Base-by-base conservation (phyloP, 768 basidiomycete species). In the Astraeus odoratus region DNA sequence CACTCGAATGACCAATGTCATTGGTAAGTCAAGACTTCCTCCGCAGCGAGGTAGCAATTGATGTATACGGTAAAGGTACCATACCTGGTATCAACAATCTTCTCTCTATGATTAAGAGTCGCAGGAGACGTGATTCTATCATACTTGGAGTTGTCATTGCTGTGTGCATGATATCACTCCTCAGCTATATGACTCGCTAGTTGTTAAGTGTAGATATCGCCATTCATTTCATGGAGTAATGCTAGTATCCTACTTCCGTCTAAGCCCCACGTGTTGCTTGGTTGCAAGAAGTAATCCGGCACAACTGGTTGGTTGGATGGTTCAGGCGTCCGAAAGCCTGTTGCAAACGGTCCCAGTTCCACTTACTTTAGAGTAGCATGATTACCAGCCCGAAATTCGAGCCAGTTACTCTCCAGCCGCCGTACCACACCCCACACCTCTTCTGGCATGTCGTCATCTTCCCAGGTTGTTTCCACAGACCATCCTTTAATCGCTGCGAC, bases 81-180 rank as follows among this genome's bases (percentile, higher is more conserved):
- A 84, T 98, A 64, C 96, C 96, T n/a, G 94, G 95, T 2, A 83
- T 99, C 53, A 93, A 91, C 66, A 88, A 84, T 48, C 65, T 98
- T 34, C 70, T 98, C 27, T 75, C 76, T 1, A 93, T 98, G 89
- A 97, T 99, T 63, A 88, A 88, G 61, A 82, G 89, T 12, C 77
- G 95, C 36, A 77, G 95, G 55, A 74, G 94, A 48, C 71, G 93
- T 57, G 96, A 99, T 64, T 78, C 89, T 2, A 74, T 97, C 51
- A 90, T 97, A 53, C 64, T 98, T 62, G 94, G 92, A 8, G 68
- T 81, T 46, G 70, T 96, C n/a, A 84, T 94, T 55, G 93, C 87
- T n/a, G 60, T 87, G 20, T 91, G 91, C 63, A 70, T 81, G 33
- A 69, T 99, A 31, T 57, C 75, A 15, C 57, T 86, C 3, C 54